Percentiles rank a stretch among this genome's conserved stretches.
phyloP scores from a whole-genome alignment of 2,329 filamentous ascomycete species.

The Taxawa tesnikishii region DNA sequence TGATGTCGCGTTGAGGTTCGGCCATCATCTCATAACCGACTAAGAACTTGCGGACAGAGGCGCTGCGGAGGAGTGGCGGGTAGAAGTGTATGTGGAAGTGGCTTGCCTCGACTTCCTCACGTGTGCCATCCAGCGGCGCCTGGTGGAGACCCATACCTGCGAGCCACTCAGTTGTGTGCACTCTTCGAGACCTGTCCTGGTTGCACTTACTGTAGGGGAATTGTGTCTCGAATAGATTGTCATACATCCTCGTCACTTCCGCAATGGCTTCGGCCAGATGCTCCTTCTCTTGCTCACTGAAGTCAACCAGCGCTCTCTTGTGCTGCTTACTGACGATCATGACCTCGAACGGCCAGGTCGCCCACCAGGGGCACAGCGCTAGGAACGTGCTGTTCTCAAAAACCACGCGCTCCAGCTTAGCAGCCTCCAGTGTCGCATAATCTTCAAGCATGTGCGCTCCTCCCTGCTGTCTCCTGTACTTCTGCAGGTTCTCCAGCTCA shows the following conservation, averaged over 20 bases:
- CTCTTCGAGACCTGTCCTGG: neutral
- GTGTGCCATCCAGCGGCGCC: conserved; percentile 70
- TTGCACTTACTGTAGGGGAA: conserved; percentile 73
- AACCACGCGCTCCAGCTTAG: conserved; percentile 74
- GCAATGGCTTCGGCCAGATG: conserved; percentile 74
- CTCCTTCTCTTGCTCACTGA: conserved; percentile 56
- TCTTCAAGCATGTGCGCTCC: conserved; percentile 72
- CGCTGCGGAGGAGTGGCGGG: conserved; percentile 80
- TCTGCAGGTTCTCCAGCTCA: conserved; percentile 66
- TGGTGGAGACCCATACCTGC: conserved; percentile 86
- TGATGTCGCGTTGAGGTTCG: conserved; percentile 97
- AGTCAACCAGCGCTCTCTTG: conserved; percentile 72
- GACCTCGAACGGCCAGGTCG: conserved; percentile 91
- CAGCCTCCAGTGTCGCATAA: conserved; percentile 71
- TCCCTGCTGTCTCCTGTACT: conserved; percentile 61
- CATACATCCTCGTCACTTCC: conserved; percentile 81
- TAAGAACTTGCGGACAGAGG: conserved; percentile 89
- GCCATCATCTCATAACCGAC: conserved; percentile 96
- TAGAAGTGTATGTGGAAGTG: conserved; percentile 98
- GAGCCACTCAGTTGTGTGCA: neutral
- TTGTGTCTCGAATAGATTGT: conserved; percentile 92
- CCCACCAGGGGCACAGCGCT: conserved; percentile 94
- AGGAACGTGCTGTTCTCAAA: conserved; percentile 80
- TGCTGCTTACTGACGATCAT: conserved; percentile 79
- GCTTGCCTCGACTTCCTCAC: conserved; percentile 73